Conservation (phyloP, 306 rosid species). For the Citrullus amarus region DNA sequence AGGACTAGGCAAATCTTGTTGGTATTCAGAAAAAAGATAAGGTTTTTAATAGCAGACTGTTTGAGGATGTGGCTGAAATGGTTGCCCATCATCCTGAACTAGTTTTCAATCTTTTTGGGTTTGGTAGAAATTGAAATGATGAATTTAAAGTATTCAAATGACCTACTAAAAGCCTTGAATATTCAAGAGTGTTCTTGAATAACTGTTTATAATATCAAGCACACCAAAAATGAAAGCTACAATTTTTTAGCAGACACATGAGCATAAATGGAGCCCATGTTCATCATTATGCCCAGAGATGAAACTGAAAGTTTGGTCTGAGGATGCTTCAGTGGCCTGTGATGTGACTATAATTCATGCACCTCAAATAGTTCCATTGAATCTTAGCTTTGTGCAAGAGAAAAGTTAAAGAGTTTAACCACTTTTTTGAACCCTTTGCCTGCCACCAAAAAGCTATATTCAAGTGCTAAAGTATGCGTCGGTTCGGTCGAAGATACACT, state of each 20-base stretch:
- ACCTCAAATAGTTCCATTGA: slow-evolving; percentile 1
- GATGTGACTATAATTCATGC: slow-evolving; percentile 10
- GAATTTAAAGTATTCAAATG: slow-evolving; percentile 4
- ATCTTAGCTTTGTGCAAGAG: slow-evolving; percentile 3
- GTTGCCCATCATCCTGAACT: background rate
- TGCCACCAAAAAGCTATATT: background rate
- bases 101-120: background rate
- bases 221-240: background rate
- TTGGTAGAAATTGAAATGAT: slow-evolving; percentile 1
- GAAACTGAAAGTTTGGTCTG: slow-evolving; percentile 2
- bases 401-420: slow-evolving; percentile 1
- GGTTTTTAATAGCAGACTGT: background rate
- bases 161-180: background rate
- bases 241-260: slow-evolving; percentile 4
- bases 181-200: background rate
- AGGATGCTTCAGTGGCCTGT: slow-evolving; percentile 5
- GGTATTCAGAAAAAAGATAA: slow-evolving; percentile 3
- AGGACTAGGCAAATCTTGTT: slow-evolving; percentile 7
- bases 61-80: slow-evolving; percentile 7
- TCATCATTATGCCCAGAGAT: slow-evolving; percentile 8
- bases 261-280: slow-evolving; percentile 9
- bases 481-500: background rate
- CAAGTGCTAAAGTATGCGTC: slow-evolving; percentile 4
- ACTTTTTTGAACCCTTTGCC: background rate
- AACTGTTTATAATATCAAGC: slow-evolving; percentile 2